Percentiles rank a stretch among this genome's conserved stretches.
These are phyloP conservation scores for Clausena lansium DNA, from an alignment of 345 rosid species.

Conservation along the genomic window DNA sequence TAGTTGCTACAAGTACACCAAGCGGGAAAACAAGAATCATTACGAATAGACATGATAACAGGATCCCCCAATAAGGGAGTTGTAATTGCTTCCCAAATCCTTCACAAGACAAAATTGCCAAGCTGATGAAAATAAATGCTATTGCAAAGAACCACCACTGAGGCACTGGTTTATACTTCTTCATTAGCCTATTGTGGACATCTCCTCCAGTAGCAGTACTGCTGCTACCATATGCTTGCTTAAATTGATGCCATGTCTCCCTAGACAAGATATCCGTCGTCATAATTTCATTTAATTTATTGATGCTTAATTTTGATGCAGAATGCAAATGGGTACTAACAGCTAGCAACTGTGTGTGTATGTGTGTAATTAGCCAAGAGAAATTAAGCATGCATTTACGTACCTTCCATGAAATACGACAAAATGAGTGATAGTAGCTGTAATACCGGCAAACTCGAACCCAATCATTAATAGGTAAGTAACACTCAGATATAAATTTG, in stretches of 20 bases:
- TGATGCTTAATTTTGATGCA: background rate
- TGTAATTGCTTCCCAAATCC: constrained; percentile 33
- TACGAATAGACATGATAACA: constrained; percentile 29
- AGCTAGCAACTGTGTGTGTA: too few species aligned
- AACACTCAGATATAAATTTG: constrained; percentile 23
- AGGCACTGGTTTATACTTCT: constrained; percentile 38
- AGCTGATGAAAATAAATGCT: background rate
- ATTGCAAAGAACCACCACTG: constrained; percentile 39
- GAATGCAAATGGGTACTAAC: background rate
- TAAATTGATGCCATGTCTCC: too few species aligned
- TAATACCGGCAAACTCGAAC: constrained; percentile 23
- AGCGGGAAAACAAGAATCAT: background rate
- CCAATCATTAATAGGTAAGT: constrained; percentile 15
- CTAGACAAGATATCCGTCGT: too few species aligned
- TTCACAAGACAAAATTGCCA: constrained; percentile 29
- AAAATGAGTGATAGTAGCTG: constrained; percentile 25
- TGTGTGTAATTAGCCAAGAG: background rate
- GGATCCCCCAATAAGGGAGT: constrained; percentile 45
- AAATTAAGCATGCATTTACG: background rate
- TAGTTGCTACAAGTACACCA: constrained; percentile 41
- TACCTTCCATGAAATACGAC: constrained; percentile 31
- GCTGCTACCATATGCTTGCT: background rate
- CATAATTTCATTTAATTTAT: too few species aligned
- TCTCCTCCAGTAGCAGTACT: constrained; percentile 10
- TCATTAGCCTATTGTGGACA: constrained; percentile 43